These are phyloP conservation scores for Pueraria montana DNA, from an alignment of 306 rosid genomes.

Conservation along the genomic window DNA sequence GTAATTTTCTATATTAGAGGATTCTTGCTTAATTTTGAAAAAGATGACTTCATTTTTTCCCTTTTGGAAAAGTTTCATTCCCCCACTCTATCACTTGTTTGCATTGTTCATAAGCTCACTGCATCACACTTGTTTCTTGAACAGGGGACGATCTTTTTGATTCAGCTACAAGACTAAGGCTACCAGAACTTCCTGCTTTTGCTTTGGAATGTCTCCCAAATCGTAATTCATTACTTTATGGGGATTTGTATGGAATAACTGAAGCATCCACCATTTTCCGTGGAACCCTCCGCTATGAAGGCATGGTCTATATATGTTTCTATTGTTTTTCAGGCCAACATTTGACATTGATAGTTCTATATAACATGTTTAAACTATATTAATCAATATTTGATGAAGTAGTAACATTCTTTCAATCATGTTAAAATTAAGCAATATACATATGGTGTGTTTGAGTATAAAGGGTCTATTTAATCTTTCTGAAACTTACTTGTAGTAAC, in stretches of 20 bases:
- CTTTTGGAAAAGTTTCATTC: neutral
- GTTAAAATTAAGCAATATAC: conserved; percentile 16
- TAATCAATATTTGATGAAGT: conserved; percentile 12
- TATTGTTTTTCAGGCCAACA: conserved; percentile 21
- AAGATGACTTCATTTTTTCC: conserved; percentile 13
- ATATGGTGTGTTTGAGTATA: neutral
- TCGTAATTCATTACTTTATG: conserved; percentile 83
- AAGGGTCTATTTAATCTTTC: conserved; percentile 33
- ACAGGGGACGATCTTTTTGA: conserved; percentile 83
- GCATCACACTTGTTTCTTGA: conserved; percentile 8
- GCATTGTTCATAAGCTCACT: conserved; percentile 38
- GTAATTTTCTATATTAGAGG: neutral
- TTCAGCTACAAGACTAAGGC: conserved; percentile 75
- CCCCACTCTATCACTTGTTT: neutral
- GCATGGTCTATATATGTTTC: conserved; percentile 54
- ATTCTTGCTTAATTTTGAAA: neutral
- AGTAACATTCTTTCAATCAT: neutral
- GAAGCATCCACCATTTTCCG: conserved; percentile 93
- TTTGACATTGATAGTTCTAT: conserved; percentile 15
- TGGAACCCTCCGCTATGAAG: conserved; percentile 98
- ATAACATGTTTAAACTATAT: conserved; percentile 23
- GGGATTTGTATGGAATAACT: conserved; percentile 83
- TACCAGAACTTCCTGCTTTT: conserved; percentile 92
- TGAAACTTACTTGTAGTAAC: conserved; percentile 17
- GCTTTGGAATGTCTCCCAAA: conserved; percentile 93